phyloP scores from a whole-genome alignment of 129 eudicot species.

The Artemisia annua region DNA sequence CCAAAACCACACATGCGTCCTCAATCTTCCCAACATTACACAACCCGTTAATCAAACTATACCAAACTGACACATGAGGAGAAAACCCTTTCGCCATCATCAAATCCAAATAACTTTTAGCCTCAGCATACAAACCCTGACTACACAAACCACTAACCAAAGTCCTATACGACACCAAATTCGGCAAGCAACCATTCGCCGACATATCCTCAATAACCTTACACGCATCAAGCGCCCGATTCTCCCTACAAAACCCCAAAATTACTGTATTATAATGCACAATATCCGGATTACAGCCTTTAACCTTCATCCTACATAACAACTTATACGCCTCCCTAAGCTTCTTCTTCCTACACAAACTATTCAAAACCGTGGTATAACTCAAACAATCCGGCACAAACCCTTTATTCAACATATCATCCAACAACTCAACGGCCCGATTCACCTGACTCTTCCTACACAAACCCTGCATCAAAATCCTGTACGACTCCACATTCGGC shows the following conservation, averaged over 20 bases:
- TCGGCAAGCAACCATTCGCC: constrained; percentile 75
- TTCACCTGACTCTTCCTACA: constrained; percentile 88
- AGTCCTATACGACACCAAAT: constrained; percentile 70
- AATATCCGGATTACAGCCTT: constrained; percentile 85
- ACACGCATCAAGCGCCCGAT: constrained; percentile 73
- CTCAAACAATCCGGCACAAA: constrained; percentile 69
- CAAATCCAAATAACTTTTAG: constrained; percentile 49
- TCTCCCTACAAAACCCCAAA: constrained; percentile 70
- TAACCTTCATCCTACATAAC: constrained; percentile 84
- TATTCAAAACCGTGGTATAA: constrained; percentile 69
- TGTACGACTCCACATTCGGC: constrained; percentile 66
- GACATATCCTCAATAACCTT: constrained; percentile 82
- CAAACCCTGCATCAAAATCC: constrained; percentile 78
- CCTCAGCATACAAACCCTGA: constrained; percentile 76
- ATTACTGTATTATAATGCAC: constrained; percentile 85
- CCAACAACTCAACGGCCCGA: constrained; percentile 68
- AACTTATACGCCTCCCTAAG: constrained; percentile 92
- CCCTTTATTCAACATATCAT: constrained; percentile 91
- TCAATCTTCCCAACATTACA: constrained; percentile 72
- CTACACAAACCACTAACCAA: constrained; percentile 72
- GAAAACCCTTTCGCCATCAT: constrained; percentile 72
- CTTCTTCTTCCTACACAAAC: constrained; percentile 86
- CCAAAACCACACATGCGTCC: constrained; percentile 65
- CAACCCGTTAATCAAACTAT: constrained; percentile 57
- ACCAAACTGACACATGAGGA: constrained; percentile 71